Evolutionary conservation across 306 rosid genomes (phyloP).

Genomic region (Arachis stenosperma): DNA sequence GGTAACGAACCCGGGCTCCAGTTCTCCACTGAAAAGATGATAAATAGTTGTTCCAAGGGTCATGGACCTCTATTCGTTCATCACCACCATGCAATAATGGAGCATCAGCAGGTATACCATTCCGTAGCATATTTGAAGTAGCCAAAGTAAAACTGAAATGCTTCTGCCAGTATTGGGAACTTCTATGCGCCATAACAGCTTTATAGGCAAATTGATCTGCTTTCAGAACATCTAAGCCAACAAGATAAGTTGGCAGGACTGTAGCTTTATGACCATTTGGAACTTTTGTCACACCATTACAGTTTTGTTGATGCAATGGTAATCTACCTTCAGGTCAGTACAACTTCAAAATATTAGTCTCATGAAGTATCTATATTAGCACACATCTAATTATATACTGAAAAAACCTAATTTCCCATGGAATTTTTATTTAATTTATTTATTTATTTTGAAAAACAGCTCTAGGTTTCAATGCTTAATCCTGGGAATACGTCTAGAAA

Average conservation of each 20-base stretch:
- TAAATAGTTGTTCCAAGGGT: slow-evolving; percentile 65
- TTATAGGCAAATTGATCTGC: slow-evolving; percentile 56
- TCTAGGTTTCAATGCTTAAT: slow-evolving; percentile 13
- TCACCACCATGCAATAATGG: slow-evolving; percentile 55
- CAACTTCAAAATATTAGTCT: too few species aligned
- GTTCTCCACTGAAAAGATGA: slow-evolving; percentile 76
- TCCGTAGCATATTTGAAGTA: slow-evolving; percentile 58
- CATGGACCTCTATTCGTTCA: slow-evolving; percentile 71
- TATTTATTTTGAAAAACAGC: not conserved
- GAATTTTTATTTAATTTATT: not conserved
- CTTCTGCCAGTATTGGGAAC: slow-evolving; percentile 69
- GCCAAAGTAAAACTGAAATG: slow-evolving; percentile 75
- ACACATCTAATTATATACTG: not conserved
- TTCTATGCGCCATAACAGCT: slow-evolving; percentile 56
- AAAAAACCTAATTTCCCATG: not conserved
- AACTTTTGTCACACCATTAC: slow-evolving; percentile 51
- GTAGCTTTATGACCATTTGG: slow-evolving; percentile 49
- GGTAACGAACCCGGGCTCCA: slow-evolving; percentile 74
- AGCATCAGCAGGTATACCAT: slow-evolving; percentile 51
- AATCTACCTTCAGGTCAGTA: slow-evolving; percentile 39
- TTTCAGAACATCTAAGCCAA: slow-evolving; percentile 75
- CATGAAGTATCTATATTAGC: too few species aligned
- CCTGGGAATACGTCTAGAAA: not conserved
- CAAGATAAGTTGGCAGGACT: slow-evolving; percentile 68
- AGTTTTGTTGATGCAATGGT: slow-evolving; percentile 36